Base-by-base conservation (phyloP, 2,329 filamentous ascomycete species). In the Aspergillus ochraceus region DNA sequence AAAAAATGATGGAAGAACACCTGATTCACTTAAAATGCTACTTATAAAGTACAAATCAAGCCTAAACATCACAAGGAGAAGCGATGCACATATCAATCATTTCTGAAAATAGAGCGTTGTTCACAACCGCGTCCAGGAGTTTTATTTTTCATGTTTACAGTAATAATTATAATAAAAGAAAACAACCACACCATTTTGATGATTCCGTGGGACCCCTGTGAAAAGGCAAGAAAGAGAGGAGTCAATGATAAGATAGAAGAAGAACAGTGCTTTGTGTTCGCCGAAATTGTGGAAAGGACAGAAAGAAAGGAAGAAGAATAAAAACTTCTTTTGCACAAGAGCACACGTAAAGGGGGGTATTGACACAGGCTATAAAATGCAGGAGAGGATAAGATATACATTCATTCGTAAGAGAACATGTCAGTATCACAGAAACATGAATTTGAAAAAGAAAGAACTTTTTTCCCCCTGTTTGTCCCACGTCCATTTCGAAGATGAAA, bases 321-420 rank as follows among this genome's bases (percentile, higher is more conserved):
- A 55, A 55, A n/a, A n/a, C n/a, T n/a, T n/a, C 52, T 59, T 59
- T 59, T 64, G 47, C 56, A 55, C 29, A 56, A 32, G 58, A 50
- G 17, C 36, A 42, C 36, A n/a, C 36, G 60, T 45, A 24, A 24
- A 24, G 5, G 55, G 61, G 61, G 63, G 60, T 66, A 64, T 64
- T 65, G 58, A 61, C 54, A 66, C 54, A 60, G 51, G 54, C 52
- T 60, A 57, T 55, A 61, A 56, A 61, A 36, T 46, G 30, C 52
- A 55, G 52, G 36, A 36, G 19, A 56, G 52, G 50, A 36, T 24
- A 56, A 52, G 47, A 63, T 62, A 53, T 65, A 65, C 61, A 65
- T 58, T 53, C 56, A 56, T 59, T 58, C 53, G 54, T 61, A 54
- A 49, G 14, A n/a, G 36, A 42, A 42, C 36, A 42, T 17, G 36